Percentiles rank a stretch among this genome's conserved stretches.
phyloP scores from a whole-genome alignment of 768 basidiomycete species.

The Suillus decipiens region DNA sequence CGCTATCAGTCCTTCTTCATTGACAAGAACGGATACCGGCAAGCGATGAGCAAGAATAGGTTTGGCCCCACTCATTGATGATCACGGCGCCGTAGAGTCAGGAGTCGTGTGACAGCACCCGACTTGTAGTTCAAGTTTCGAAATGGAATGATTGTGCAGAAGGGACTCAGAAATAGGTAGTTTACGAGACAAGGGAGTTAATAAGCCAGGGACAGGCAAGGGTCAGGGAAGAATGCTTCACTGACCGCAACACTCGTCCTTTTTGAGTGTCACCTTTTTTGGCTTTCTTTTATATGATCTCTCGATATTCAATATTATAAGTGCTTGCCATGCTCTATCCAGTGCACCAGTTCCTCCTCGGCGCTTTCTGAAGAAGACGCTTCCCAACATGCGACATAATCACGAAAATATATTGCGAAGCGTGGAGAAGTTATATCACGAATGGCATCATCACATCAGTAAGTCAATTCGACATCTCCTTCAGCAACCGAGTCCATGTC shows the following conservation, averaged over 20 bases:
- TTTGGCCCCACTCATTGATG: slow-evolving; percentile 32
- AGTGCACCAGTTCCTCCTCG: not conserved
- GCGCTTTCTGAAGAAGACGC: not conserved
- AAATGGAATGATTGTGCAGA: not conserved
- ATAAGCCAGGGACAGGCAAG: not conserved
- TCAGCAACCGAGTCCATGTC: slow-evolving; percentile 95
- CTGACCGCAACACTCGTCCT: slow-evolving; percentile 3
- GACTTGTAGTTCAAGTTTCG: not conserved
- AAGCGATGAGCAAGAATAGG: slow-evolving; percentile 53
- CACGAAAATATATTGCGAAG: slow-evolving; percentile 30
- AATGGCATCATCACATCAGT: slow-evolving; percentile 30
- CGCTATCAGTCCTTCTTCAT: slow-evolving; percentile 43
- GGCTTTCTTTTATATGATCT: not conserved
- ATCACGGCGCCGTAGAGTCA: slow-evolving; percentile 6
- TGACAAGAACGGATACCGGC: slow-evolving; percentile 37
- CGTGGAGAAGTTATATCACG: slow-evolving; percentile 20
- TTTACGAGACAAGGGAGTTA: not conserved
- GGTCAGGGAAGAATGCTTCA: not conserved
- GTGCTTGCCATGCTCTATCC: not conserved
- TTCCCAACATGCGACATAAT: slow-evolving; percentile 11
- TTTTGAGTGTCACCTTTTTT: slow-evolving; percentile 2
- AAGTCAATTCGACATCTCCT: slow-evolving; percentile 63
- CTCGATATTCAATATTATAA: not conserved
- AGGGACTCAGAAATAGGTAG: not conserved
- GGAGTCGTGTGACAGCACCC: not conserved